Conservation (phyloP, 2,329 filamentous ascomycete genomes). For the Aspergillus ibericus region DNA sequence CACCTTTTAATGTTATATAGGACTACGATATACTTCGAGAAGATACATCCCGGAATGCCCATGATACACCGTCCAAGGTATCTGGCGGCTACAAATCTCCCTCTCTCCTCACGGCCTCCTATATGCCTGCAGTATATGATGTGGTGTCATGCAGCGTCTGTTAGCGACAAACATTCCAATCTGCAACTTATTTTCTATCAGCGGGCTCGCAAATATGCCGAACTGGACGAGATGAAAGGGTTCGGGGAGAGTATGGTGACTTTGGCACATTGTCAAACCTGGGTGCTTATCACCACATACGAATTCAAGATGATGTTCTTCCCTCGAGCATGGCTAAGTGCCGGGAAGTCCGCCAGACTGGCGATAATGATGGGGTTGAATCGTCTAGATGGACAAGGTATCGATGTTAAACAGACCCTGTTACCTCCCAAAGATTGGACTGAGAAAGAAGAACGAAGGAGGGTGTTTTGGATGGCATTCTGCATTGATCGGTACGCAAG, state of each 20-base stretch:
- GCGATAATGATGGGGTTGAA: constrained; percentile 92
- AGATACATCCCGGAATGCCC: constrained; percentile 79
- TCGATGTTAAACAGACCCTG: constrained; percentile 92
- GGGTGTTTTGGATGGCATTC: constrained; percentile 95
- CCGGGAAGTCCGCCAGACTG: constrained; percentile 76
- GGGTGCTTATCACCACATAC: constrained; percentile 75
- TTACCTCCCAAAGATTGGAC: constrained; percentile 89
- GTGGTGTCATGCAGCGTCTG: constrained; percentile 89
- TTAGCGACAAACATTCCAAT: constrained; percentile 75
- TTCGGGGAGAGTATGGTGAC: constrained; percentile 88
- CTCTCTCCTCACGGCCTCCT: constrained; percentile 81
- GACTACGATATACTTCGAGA: constrained; percentile 85
- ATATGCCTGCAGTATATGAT: constrained; percentile 90
- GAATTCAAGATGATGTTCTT: constrained; percentile 99
- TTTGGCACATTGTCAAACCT: constrained; percentile 81
- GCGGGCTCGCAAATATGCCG: constrained; percentile 83
- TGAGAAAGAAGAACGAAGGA: constrained; percentile 82
- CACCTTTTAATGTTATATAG: constrained; percentile 44
- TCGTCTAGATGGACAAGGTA: constrained; percentile 73
- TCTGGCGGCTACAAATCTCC: constrained; percentile 82
- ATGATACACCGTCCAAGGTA: constrained; percentile 90
- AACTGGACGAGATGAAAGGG: constrained; percentile 86
- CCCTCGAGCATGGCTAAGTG: constrained; percentile 90
- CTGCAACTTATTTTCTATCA: constrained; percentile 88
- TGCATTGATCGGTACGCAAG: constrained; percentile 89